These are phyloP conservation scores for Paratinospora sagittata DNA, from an alignment of 164 flowering plant species.

Conservation along the genomic window DNA sequence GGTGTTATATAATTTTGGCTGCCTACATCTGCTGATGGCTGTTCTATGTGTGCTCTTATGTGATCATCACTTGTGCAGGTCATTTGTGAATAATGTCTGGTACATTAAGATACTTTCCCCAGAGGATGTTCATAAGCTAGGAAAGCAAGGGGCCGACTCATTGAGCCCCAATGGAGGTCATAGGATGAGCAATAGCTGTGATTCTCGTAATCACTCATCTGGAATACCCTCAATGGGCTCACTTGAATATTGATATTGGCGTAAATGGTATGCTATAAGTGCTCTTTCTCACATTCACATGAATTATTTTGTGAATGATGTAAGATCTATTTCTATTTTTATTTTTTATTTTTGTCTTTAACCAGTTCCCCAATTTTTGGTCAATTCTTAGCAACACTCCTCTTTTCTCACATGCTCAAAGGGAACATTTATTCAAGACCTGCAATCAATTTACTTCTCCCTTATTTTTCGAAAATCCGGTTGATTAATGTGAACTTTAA, in stretches of 20 bases:
- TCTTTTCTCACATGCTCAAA: not conserved
- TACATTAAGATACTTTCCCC: slow-evolving; percentile 88
- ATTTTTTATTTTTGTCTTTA: too few species aligned
- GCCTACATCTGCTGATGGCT: not conserved
- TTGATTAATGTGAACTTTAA: too few species aligned
- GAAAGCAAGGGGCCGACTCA: slow-evolving; percentile 38
- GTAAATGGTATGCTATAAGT: slow-evolving; percentile 14
- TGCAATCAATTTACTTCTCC: too few species aligned
- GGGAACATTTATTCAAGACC: too few species aligned
- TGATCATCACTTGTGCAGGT: slow-evolving; percentile 40
- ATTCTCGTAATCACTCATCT: slow-evolving; percentile 27
- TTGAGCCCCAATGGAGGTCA: slow-evolving; percentile 29
- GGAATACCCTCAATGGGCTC: slow-evolving; percentile 34
- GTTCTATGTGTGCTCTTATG: slow-evolving; percentile 2
- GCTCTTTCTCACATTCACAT: not conserved
- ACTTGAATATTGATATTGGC: slow-evolving; percentile 30
- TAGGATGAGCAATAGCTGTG: slow-evolving; percentile 29
- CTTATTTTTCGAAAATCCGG: too few species aligned
- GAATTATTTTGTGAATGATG: not conserved
- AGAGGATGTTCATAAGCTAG: slow-evolving; percentile 60
- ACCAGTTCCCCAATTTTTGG: too few species aligned
- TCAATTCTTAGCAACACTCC: too few species aligned
- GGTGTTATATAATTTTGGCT: not conserved
- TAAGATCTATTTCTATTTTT: not conserved
- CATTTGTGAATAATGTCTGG: slow-evolving; percentile 79